Evolutionary conservation across 164 flowering plant genomes (phyloP).

Genomic region (Cinnamomum chago): DNA sequence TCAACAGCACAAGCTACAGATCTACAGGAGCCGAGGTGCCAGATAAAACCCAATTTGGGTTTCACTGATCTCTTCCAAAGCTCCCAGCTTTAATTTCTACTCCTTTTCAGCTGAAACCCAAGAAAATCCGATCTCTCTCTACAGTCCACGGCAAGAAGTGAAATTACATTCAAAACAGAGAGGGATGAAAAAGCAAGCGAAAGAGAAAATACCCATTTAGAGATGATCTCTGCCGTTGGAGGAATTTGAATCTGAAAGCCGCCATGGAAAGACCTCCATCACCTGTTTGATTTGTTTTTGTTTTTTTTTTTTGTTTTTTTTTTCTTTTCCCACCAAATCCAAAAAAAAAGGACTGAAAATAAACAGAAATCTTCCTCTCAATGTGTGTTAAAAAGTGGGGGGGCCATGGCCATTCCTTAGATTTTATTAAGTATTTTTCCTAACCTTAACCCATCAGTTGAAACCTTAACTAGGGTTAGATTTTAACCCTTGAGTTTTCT

Average conservation of each 20-base stretch:
- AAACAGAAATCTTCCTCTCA: conserved; percentile 10
- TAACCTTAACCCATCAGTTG: conserved; percentile 16
- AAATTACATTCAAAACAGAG: conserved; percentile 9
- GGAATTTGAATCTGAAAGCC: conserved; percentile 30
- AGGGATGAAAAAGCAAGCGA: conserved; percentile 3
- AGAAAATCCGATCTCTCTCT: conserved; percentile 20
- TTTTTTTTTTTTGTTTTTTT: background rate
- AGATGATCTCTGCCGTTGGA: conserved; percentile 1
- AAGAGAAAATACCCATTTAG: conserved; percentile 20
- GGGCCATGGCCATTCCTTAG: conserved; percentile 12
- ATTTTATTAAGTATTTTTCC: conserved; percentile 13
- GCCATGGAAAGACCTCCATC: conserved; percentile 38
- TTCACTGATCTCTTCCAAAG: background rate
- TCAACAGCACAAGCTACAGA: background rate
- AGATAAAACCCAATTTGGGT: background rate
- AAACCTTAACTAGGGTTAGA: conserved; percentile 31
- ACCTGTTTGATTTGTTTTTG: conserved; percentile 13
- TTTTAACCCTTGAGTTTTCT: conserved; percentile 17
- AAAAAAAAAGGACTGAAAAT: background rate
- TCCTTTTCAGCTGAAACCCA: conserved; percentile 17
- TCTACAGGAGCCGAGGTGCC: background rate
- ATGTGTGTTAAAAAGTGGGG: background rate
- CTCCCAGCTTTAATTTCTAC: background rate
- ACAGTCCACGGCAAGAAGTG: conserved; percentile 3
- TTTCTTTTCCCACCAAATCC: conserved; percentile 27